Evolutionary conservation across 2,329 filamentous ascomycete species (phyloP).

Genomic region (Paraconiothyrium brasiliense): DNA sequence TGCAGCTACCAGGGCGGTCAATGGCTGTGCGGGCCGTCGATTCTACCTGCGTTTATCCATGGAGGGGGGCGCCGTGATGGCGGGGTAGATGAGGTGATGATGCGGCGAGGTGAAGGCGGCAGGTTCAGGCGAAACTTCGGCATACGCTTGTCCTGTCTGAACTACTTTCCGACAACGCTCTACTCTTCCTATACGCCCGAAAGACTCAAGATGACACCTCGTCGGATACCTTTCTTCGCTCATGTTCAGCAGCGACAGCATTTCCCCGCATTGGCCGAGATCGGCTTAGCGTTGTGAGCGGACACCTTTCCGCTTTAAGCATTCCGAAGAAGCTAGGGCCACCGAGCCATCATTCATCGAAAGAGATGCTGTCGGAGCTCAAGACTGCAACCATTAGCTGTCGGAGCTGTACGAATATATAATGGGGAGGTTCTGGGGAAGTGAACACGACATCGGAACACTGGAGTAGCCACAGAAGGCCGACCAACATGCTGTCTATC

Average conservation of each 20-base stretch:
- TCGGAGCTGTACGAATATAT: slow-evolving; percentile 25
- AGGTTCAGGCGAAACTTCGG: neutral
- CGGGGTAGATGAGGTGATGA: slow-evolving; percentile 18
- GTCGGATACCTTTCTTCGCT: slow-evolving; percentile 24
- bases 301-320: slow-evolving; percentile 26
- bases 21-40: slow-evolving; percentile 47
- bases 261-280: slow-evolving; percentile 2
- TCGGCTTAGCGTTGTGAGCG: slow-evolving; percentile 12
- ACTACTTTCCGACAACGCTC: neutral
- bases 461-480: slow-evolving; percentile 12
- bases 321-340: slow-evolving; percentile 20
- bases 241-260: slow-evolving; percentile 3
- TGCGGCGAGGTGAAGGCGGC: neutral
- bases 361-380: slow-evolving; percentile 9
- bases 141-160: too few species aligned
- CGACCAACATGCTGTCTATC: slow-evolving; percentile 39
- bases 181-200: neutral
- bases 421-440: slow-evolving; percentile 16
- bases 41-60: slow-evolving; percentile 45
- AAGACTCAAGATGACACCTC: neutral
- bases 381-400: slow-evolving; percentile 25
- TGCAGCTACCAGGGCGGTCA: slow-evolving; percentile 44
- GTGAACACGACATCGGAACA: slow-evolving; percentile 5
- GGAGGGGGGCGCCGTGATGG: slow-evolving; percentile 21
- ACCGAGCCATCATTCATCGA: slow-evolving; percentile 7